phyloP scores from a whole-genome alignment of 257 asterid species.

The Fraxinus americana region DNA sequence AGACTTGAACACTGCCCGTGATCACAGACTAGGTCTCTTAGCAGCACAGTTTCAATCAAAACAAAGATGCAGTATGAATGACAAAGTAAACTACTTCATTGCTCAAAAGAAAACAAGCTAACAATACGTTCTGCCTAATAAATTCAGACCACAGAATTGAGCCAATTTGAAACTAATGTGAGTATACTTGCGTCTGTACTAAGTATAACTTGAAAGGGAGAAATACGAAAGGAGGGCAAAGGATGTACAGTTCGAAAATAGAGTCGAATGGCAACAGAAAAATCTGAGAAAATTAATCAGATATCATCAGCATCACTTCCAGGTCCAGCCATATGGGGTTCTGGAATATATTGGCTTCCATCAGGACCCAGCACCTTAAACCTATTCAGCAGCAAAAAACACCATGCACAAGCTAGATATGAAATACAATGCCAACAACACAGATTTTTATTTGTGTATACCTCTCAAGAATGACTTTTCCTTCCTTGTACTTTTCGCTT shows the following conservation, averaged over 20 bases:
- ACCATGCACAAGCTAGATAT: slow-evolving; percentile 3
- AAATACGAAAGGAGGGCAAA: background rate
- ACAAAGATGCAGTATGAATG: background rate
- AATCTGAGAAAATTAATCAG: slow-evolving; percentile 18
- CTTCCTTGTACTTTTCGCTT: slow-evolving; percentile 76
- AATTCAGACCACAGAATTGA: background rate
- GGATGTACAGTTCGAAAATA: slow-evolving; percentile 27
- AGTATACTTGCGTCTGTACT: background rate
- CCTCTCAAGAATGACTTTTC: slow-evolving; percentile 85
- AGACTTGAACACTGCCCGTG: no score
- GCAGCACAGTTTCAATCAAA: background rate
- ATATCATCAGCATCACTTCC: slow-evolving; percentile 65
- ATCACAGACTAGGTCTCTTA: background rate
- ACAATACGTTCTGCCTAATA: background rate
- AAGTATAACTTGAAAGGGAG: background rate
- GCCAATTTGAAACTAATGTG: background rate
- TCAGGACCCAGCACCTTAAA: slow-evolving; percentile 73
- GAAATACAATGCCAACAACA: background rate
- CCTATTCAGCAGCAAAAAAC: slow-evolving; percentile 37
- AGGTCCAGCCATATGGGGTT: slow-evolving; percentile 30
- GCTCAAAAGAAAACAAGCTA: background rate
- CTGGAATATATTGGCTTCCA: slow-evolving; percentile 60
- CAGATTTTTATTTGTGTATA: slow-evolving; percentile 20
- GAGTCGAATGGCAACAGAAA: slow-evolving; percentile 6
- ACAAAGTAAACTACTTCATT: background rate